These are phyloP conservation scores for Rheum nobile DNA, from an alignment of 148 eudicot species.

Conservation along the genomic window DNA sequence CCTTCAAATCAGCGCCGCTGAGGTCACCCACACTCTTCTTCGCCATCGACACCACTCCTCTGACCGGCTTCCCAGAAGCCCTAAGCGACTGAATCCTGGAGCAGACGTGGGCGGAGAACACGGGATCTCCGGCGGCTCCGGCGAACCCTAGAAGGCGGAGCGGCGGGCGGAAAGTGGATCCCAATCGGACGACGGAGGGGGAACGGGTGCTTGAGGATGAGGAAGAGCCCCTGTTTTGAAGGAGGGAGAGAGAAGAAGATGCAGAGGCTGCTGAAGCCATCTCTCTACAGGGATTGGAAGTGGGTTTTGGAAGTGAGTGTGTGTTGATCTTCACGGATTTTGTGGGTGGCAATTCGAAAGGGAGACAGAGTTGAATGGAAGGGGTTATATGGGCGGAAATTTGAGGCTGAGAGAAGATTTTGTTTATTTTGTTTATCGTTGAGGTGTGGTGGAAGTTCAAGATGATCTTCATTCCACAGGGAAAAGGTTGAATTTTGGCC, in stretches of 20 bases:
- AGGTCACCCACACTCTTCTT: slow-evolving; percentile 85
- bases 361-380: not conserved
- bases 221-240: slow-evolving; percentile 27
- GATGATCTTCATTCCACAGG: slow-evolving; percentile 4
- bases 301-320: not conserved
- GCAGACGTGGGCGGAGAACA: slow-evolving; percentile 38
- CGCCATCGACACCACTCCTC: slow-evolving; percentile 55
- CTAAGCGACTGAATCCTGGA: slow-evolving; percentile 35
- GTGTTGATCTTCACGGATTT: not conserved
- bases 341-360: slow-evolving; percentile 7
- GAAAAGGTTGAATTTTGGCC: not conserved
- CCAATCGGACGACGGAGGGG: slow-evolving; percentile 22
- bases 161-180: slow-evolving; percentile 35
- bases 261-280: slow-evolving; percentile 73
- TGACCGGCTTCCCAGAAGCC: slow-evolving; percentile 21
- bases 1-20: slow-evolving; percentile 56
- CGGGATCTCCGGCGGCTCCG: slow-evolving; percentile 35
- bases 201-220: slow-evolving; percentile 32
- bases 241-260: slow-evolving; percentile 42
- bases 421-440: slow-evolving; percentile 7
- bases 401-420: slow-evolving; percentile 9
- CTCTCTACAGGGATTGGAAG: not conserved
- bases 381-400: not conserved
- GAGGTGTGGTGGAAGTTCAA: slow-evolving; percentile 7
- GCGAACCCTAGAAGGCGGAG: slow-evolving; percentile 45